phyloP scores from a whole-genome alignment of 345 rosid genomes.

The Cardamine occulta region DNA sequence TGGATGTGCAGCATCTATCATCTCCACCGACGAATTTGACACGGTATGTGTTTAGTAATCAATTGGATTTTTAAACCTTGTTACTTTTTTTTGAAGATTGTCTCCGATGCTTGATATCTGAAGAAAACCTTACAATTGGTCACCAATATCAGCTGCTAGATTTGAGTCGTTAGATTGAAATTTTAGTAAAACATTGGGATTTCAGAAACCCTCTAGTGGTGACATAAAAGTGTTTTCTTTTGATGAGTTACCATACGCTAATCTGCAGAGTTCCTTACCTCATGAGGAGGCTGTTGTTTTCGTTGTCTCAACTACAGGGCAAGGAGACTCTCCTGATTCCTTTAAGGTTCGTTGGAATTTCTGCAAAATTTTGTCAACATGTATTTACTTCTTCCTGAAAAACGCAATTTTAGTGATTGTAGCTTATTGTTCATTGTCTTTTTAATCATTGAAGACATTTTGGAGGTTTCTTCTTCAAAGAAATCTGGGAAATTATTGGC shows the following conservation, averaged over 20 bases:
- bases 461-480: conserved; percentile 88
- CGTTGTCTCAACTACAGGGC: conserved; percentile 94
- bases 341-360: conserved; percentile 58
- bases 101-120: background rate
- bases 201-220: background rate
- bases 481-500: conserved; percentile 64
- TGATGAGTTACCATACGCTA: conserved; percentile 5
- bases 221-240: background rate
- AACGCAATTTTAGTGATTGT: background rate
- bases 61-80: background rate
- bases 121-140: background rate
- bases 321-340: conserved; percentile 92
- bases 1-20: conserved; percentile 56
- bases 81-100: background rate
- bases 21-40: conserved; percentile 66
- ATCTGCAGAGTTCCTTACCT: conserved; percentile 65
- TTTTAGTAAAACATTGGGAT: background rate
- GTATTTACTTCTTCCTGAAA: background rate
- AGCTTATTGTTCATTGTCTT: conserved; percentile 27
- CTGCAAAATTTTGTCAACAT: background rate
- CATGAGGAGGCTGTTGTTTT: conserved; percentile 63
- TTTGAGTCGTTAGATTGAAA: background rate
- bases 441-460: conserved; percentile 54
- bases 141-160: background rate
- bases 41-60: conserved; percentile 45